Evolutionary conservation across 441 rosid species (phyloP), one percentile per base, ranked within the genome.

Genomic region (Hypseocharis bilobata): DNA sequence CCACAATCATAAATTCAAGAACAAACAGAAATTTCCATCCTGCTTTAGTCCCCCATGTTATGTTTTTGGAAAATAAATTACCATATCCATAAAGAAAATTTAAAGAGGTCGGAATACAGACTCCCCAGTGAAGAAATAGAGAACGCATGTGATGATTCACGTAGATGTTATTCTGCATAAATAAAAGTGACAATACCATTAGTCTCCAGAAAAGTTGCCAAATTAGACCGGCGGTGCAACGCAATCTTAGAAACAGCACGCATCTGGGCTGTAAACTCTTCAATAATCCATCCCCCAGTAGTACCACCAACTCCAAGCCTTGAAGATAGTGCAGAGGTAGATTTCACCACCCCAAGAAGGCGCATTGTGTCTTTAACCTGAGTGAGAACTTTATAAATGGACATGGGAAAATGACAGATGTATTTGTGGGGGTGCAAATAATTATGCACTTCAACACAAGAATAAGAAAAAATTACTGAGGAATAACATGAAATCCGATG

Each of bases 161-260:
- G 22, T 30, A 58, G 62, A 58, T 17, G 62, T 58, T 30, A 58
- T 11, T 29, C n/a, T 8, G 14, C 40, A 29, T 45, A 30, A 60
- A 59, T 36, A 36, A 28, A 34, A 1, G 14, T 22, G 20, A 28
- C 40, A 64, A 56, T 86, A 96, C 98, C 99, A 77, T 88, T 83
- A 68, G 63, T 80, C 81, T 92, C 98, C 76, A 96, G 77, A 75
- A 92, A 92, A 66, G 30, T 68, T 17, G 96, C 87, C 68, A 96
- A 84, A 83, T 90, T 92, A 72, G 89, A 80, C 60, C 82, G 95
- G 52, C 96, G 98, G 69, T 86, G 91, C 89, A 96, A 77, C 63
- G 99, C 96, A 80, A 92, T 87, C 91, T 86, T 96, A 68, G 98
- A 92, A 58, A 96, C 94, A n/a, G 96, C 96, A 70, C 88, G 92